Evolutionary conservation across 306 rosid genomes (phyloP).

Genomic region (Casuarina cunninghamiana): DNA sequence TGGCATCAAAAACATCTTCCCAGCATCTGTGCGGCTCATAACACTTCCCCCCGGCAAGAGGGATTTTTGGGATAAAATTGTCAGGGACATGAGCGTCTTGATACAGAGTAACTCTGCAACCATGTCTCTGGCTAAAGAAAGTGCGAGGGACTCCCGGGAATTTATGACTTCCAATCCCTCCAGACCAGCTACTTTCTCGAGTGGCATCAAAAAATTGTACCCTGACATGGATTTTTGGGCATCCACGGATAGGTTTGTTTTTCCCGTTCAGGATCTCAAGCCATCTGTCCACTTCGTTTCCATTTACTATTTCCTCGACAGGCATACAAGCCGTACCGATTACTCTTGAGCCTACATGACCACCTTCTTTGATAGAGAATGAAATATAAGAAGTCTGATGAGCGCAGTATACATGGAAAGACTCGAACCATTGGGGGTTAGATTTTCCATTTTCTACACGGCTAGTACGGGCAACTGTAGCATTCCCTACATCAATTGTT

Average conservation of each 20-base stretch:
- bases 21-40: slow-evolving; percentile 44
- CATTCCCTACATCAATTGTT: slow-evolving; percentile 42
- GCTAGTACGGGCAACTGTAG: slow-evolving; percentile 46
- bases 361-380: slow-evolving; percentile 44
- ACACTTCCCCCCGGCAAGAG: slow-evolving; percentile 27
- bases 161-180: slow-evolving; percentile 33
- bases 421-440: slow-evolving; percentile 44
- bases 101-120: slow-evolving; percentile 51
- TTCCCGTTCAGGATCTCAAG: slow-evolving; percentile 27
- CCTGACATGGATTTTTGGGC: slow-evolving; percentile 38
- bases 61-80: slow-evolving; percentile 31
- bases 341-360: slow-evolving; percentile 37
- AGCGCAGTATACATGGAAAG: slow-evolving; percentile 48
- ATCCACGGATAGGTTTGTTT: slow-evolving; percentile 23
- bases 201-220: slow-evolving; percentile 28
- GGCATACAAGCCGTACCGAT: slow-evolving; percentile 49
- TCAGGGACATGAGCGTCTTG: slow-evolving; percentile 55
- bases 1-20: slow-evolving; percentile 56
- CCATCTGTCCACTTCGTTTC: slow-evolving; percentile 41
- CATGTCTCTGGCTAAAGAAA: slow-evolving; percentile 44
- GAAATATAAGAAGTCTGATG: slow-evolving; percentile 34
- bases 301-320: slow-evolving; percentile 26
- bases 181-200: slow-evolving; percentile 36
- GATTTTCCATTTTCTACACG: slow-evolving; percentile 11
- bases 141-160: slow-evolving; percentile 49